Percentiles rank a stretch among this genome's conserved stretches.
These are phyloP conservation scores for Rusavskia elegans DNA, from an alignment of 495 filamentous ascomycete species.

Conservation along the genomic window DNA sequence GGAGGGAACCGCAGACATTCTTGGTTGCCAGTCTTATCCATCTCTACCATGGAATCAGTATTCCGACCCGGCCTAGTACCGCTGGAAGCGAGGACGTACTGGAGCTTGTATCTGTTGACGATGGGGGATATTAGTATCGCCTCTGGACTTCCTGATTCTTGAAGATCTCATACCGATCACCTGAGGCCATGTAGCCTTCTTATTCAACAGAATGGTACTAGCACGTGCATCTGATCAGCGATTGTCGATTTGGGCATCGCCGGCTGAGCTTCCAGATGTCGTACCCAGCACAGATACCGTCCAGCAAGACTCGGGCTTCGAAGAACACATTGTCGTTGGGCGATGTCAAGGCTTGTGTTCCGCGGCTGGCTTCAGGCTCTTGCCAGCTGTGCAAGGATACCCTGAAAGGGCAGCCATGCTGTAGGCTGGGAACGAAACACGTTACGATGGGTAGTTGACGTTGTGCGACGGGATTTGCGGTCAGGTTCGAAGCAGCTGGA, in stretches of 20 bases:
- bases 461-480: slow-evolving; percentile 5
- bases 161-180: slow-evolving; percentile 27
- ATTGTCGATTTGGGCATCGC: neutral
- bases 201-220: slow-evolving; percentile 39
- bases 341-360: slow-evolving; percentile 43
- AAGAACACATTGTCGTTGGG: slow-evolving; percentile 44
- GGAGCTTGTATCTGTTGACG: slow-evolving; percentile 6
- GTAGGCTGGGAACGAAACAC: slow-evolving; percentile 58
- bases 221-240: neutral
- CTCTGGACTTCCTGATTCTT: neutral
- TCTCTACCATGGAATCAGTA: slow-evolving; percentile 22
- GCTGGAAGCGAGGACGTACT: slow-evolving; percentile 1
- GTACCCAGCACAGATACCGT: slow-evolving; percentile 52
- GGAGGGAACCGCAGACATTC: slow-evolving; percentile 53
- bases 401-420: slow-evolving; percentile 44
- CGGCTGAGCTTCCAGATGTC: slow-evolving; percentile 11
- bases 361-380: slow-evolving; percentile 44
- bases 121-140: neutral
- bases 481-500: neutral
- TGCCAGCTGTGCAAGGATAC: slow-evolving; percentile 75
- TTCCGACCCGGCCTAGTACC: no score
- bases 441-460: slow-evolving; percentile 51
- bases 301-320: slow-evolving; percentile 53
- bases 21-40: slow-evolving; percentile 43
- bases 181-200: slow-evolving; percentile 44